A percentile compares a stretch with the other conserved stretches of the same genome.
Evolutionary conservation across 805 yeast genomes (phyloP).

Genomic region (Candida lessepsii): DNA sequence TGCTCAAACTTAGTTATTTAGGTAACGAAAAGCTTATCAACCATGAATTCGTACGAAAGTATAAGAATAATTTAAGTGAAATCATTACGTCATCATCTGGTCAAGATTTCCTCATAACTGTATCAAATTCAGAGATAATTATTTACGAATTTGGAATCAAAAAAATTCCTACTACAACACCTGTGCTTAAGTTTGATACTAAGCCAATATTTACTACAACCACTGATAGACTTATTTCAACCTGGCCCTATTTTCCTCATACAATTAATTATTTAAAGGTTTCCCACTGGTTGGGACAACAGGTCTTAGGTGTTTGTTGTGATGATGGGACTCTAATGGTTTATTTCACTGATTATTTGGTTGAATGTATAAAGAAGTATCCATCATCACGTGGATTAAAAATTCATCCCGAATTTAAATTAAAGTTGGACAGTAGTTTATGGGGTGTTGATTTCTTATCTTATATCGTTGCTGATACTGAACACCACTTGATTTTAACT

Average conservation of each 20-base stretch:
- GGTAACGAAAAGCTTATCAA: slow-evolving; percentile 21
- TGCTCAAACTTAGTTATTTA: slow-evolving; percentile 23
- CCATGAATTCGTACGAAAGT: slow-evolving; percentile 30
- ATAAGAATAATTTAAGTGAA: slow-evolving; percentile 40
- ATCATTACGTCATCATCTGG: slow-evolving; percentile 17
- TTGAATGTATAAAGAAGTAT: slow-evolving; percentile 15
- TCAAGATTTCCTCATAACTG: slow-evolving; percentile 28
- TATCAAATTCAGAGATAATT: slow-evolving; percentile 33
- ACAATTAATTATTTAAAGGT: slow-evolving; percentile 50
- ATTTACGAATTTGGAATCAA: slow-evolving; percentile 32
- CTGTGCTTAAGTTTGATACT: slow-evolving; percentile 38
- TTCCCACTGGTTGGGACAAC: slow-evolving; percentile 29
- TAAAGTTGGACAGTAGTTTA: slow-evolving; percentile 45
- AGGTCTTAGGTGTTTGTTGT: slow-evolving; percentile 45
- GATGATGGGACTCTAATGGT: slow-evolving; percentile 56
- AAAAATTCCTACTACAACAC: slow-evolving; percentile 25
- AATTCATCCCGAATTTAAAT: slow-evolving; percentile 23
- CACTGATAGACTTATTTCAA: slow-evolving; percentile 42
- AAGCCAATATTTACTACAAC: slow-evolving; percentile 41
- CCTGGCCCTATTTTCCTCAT: slow-evolving; percentile 56
- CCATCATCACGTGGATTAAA: slow-evolving; percentile 17
- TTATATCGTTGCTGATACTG: slow-evolving; percentile 20
- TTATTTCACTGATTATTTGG: slow-evolving; percentile 28
- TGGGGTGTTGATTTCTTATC: slow-evolving; percentile 61
- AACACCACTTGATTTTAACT: slow-evolving; percentile 36